Evolutionary conservation across 129 eudicot species (phyloP).

Genomic region (Flaveria robusta): DNA sequence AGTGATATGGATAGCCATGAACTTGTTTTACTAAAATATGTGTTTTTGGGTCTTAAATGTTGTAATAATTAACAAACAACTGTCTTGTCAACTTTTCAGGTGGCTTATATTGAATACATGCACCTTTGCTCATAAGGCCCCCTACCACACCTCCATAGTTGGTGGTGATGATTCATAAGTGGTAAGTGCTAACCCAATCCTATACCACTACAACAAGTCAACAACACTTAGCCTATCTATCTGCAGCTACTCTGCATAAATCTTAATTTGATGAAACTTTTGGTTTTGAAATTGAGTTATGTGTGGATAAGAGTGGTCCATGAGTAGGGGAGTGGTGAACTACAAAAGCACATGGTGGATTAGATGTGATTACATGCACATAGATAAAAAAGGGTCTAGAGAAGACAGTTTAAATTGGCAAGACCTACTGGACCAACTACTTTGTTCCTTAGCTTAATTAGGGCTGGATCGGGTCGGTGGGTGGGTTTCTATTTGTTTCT

Average conservation of each 20-base stretch:
- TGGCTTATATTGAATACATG: conserved; percentile 27
- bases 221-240: conserved; percentile 17
- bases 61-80: not conserved
- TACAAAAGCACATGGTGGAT: conserved; percentile 37
- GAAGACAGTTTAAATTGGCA: conserved; percentile 32
- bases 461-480: conserved; percentile 31
- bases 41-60: conserved; percentile 14
- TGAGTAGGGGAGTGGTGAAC: conserved; percentile 26
- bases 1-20: not conserved
- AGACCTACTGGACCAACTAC: conserved; percentile 31
- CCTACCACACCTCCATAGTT: conserved; percentile 21
- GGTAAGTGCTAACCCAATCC: conserved; percentile 13
- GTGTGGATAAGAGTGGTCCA: conserved; percentile 33
- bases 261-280: conserved; percentile 9
- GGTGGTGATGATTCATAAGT: not conserved
- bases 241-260: conserved; percentile 9
- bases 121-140: conserved; percentile 30
- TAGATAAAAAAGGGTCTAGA: conserved; percentile 31
- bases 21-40: conserved; percentile 3
- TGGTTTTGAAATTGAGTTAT: conserved; percentile 19
- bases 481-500: conserved; percentile 3
- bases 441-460: conserved; percentile 27
- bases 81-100: conserved; percentile 35
- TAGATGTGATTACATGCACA: conserved; percentile 31
- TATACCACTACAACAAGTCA: conserved; percentile 16